phyloP scores from a whole-genome alignment of 805 yeast genomes.

The Ogataea saltuana region DNA sequence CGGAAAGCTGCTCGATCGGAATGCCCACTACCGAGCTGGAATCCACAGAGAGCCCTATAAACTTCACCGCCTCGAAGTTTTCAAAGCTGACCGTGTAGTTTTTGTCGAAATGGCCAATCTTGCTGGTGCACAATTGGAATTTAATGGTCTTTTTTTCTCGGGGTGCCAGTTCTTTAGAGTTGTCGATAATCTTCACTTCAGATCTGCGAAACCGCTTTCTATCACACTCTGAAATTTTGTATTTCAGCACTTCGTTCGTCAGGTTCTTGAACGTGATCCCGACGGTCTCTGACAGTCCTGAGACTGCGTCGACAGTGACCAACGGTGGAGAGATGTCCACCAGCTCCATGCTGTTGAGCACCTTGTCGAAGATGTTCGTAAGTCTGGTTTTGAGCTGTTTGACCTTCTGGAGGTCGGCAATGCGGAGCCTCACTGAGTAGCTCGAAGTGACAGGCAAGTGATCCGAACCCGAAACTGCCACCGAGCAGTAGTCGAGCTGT shows the following conservation, averaged over 20 bases:
- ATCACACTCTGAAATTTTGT: constrained; percentile 39
- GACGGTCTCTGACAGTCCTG: constrained; percentile 34
- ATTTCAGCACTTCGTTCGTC: constrained; percentile 39
- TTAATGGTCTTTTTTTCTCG: constrained; percentile 34
- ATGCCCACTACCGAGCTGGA: constrained; percentile 38
- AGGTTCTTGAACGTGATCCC: constrained; percentile 36
- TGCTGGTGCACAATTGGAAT: constrained; percentile 15
- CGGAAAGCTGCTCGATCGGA: constrained; percentile 35
- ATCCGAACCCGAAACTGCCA: constrained; percentile 43
- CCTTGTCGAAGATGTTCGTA: constrained; percentile 32
- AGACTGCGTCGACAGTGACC: constrained; percentile 42
- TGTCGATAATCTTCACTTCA: constrained; percentile 20
- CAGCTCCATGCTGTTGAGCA: constrained; percentile 32
- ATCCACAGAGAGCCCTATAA: constrained; percentile 23
- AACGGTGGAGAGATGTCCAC: constrained; percentile 47
- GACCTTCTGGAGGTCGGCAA: constrained; percentile 41
- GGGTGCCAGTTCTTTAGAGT: constrained; percentile 26
- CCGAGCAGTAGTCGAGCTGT: constrained; percentile 23
- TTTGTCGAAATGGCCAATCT: constrained; percentile 20
- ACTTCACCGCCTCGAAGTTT: constrained; percentile 18
- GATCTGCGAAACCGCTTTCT: constrained; percentile 25
- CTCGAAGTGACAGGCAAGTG: constrained; percentile 55
- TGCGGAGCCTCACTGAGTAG: constrained; percentile 33
- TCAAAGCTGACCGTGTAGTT: constrained; percentile 17
- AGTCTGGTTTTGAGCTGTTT: constrained; percentile 38